Evolutionary conservation across 1,284 basidiomycete species (phyloP), one percentile per base, ranked within the genome.

Genomic region (Phlebopus sp.): DNA sequence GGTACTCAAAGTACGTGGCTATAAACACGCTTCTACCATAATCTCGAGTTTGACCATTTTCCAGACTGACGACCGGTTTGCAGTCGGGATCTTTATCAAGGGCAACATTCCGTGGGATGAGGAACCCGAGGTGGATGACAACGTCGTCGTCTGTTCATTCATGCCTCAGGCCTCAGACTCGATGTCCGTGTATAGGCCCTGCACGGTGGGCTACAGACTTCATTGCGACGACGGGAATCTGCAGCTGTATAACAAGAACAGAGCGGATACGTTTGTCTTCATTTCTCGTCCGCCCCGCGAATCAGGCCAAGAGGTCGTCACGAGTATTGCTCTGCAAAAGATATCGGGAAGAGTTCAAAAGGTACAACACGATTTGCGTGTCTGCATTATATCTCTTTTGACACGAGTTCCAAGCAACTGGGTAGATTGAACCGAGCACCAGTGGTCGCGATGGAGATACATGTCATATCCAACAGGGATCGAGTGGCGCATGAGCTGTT

Each of bases 401-500:
- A 4, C 38, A 45, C 10, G 7, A 15, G 14, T 30, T 23, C 40
- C 21, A 42, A 85, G 82, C 81, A 83, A 78, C 60, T 81, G 14
- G 82, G 82, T 2, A 65, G 78, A 37, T 56, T 84, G 21, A 71
- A 77, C 44, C 71, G 75, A 35, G 67, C 74, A 0, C 74, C 79
- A 0, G 73, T 82, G 0, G 64, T 67, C 5, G 71, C 69, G 4
- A 72, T 84, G 19, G 82, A 85, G 55, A 73, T 84, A 6, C 82
- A 84, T 56, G 82, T 85, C 2, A 76, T 84, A 14, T 84, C 82
- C 0, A 84, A 84, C 57, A 69, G 81, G 18, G 82, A 84, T 58
- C 73, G 78, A 9, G 68, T 82, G 5, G 78, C 81, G 0, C 80
- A 82, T 56, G 80, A 82, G 59, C 56, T 80, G 0, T 84, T 85